Percentiles rank a stretch among this genome's conserved stretches.
phyloP scores from a whole-genome alignment of 495 filamentous ascomycete species.

The Stereocaulon alpinum region DNA sequence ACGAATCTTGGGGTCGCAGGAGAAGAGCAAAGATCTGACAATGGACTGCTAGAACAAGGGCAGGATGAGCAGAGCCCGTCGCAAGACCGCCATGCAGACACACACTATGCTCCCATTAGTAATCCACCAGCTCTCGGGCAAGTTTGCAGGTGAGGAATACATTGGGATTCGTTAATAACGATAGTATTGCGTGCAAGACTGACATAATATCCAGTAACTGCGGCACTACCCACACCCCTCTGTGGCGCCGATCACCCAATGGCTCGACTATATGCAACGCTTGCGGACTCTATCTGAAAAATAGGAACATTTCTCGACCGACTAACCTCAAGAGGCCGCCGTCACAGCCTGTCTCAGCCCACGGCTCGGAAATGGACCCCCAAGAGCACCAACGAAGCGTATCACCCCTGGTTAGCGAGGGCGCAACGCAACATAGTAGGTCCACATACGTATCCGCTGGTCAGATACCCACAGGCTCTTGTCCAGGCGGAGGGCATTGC shows the following conservation, averaged over 20 bases:
- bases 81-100: slow-evolving; percentile 17
- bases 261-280: slow-evolving; percentile 97
- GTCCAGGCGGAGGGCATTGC: slow-evolving; percentile 88
- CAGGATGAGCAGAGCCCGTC: slow-evolving; percentile 2
- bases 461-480: slow-evolving; percentile 66
- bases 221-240: slow-evolving; percentile 79
- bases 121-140: slow-evolving; percentile 32
- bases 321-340: slow-evolving; percentile 60
- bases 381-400: slow-evolving; percentile 31
- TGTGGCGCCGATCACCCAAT: slow-evolving; percentile 89
- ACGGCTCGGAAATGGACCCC: slow-evolving; percentile 18
- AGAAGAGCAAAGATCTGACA: background rate
- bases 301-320: slow-evolving; percentile 78
- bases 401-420: slow-evolving; percentile 27
- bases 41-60: slow-evolving; percentile 1
- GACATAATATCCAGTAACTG: slow-evolving; percentile 62
- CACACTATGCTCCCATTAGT: slow-evolving; percentile 22
- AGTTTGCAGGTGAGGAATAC: slow-evolving; percentile 42
- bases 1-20: background rate
- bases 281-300: slow-evolving; percentile 90
- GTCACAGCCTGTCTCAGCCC: slow-evolving; percentile 18
- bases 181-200: slow-evolving; percentile 12
- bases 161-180: background rate
- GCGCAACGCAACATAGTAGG: slow-evolving; percentile 36
- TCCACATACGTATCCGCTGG: slow-evolving; percentile 73